Evolutionary conservation across 371 early-diverging fungal species (phyloP).

Genomic region (Batrachochytrium dendrobatidis): DNA sequence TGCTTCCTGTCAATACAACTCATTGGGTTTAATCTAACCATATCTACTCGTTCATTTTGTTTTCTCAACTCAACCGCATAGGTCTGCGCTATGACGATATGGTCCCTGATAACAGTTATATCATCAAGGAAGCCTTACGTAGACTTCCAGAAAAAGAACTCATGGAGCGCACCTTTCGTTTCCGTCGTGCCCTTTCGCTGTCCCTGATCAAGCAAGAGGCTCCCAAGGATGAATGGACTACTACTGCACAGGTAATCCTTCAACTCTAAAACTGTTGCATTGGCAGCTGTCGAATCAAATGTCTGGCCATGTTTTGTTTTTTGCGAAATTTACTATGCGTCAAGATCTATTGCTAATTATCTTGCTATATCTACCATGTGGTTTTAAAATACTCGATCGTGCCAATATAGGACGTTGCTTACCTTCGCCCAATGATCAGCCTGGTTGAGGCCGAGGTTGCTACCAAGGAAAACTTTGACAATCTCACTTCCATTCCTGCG

Average conservation of each 20-base stretch:
- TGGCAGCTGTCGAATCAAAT: not conserved
- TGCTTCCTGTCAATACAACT: not conserved
- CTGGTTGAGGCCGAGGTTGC: conserved; percentile 76
- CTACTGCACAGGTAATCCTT: conserved; percentile 56
- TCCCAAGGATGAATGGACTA: conserved; percentile 70
- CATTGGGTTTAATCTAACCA: not conserved
- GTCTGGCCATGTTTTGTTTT: not conserved
- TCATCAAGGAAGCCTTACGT: conserved; percentile 80
- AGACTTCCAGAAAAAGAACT: conserved; percentile 69
- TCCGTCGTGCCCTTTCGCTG: conserved; percentile 73
- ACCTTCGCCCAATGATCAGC: conserved; percentile 78
- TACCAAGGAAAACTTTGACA: conserved; percentile 33
- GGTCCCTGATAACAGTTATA: conserved; percentile 74
- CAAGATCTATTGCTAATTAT: not conserved
- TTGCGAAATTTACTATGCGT: not conserved
- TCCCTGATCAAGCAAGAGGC: conserved; percentile 65
- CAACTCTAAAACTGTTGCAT: not conserved
- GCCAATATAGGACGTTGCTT: conserved; percentile 71
- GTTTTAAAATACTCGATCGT: too few species aligned
- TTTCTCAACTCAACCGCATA: conserved; percentile 19
- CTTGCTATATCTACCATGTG: too few species aligned
- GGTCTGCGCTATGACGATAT: conserved; percentile 91
- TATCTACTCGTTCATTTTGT: not conserved
- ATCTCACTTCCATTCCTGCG: conserved; percentile 32
- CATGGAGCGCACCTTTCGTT: conserved; percentile 71